phyloP scores from a whole-genome alignment of 2,329 filamentous ascomycete genomes.

The Xylariaceae sp. region DNA sequence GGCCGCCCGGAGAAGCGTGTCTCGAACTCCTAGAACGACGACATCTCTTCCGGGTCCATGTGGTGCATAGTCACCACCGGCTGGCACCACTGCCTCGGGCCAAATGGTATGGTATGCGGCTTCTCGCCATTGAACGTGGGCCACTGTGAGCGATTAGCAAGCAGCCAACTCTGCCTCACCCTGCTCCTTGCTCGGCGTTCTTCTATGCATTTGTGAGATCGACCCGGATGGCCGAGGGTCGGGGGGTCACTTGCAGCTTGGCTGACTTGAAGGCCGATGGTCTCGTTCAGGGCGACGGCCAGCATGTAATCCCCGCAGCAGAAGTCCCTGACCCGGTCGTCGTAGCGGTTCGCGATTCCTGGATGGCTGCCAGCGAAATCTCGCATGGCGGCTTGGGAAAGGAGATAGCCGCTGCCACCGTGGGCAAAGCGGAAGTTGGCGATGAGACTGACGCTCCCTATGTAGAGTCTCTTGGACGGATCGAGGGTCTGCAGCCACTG shows the following conservation, averaged over 20 bases:
- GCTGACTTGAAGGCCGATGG: slow-evolving; percentile 31
- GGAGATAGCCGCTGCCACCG: slow-evolving; percentile 47
- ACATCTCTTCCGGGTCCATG: slow-evolving; percentile 41
- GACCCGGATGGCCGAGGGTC: slow-evolving; percentile 6
- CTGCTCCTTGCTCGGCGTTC: background rate
- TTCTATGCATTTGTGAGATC: no score
- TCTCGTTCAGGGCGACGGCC: slow-evolving; percentile 36
- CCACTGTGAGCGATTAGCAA: slow-evolving; percentile 26
- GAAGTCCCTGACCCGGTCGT: slow-evolving; percentile 29
- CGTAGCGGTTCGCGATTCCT: slow-evolving; percentile 39
- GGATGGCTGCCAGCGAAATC: slow-evolving; percentile 33
- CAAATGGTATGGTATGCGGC: slow-evolving; percentile 40
- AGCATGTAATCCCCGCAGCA: slow-evolving; percentile 49
- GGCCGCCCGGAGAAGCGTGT: slow-evolving; percentile 25
- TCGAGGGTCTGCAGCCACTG: slow-evolving; percentile 40
- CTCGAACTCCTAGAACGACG: slow-evolving; percentile 45
- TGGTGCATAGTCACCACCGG: slow-evolving; percentile 51
- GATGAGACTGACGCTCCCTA: slow-evolving; percentile 41
- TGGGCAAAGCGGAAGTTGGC: slow-evolving; percentile 41
- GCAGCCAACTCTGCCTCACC: slow-evolving; percentile 7
- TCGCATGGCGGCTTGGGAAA: slow-evolving; percentile 45
- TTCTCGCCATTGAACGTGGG: slow-evolving; percentile 51
- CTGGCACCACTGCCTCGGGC: slow-evolving; percentile 44
- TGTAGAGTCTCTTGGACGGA: slow-evolving; percentile 35
- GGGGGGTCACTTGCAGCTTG: slow-evolving; percentile 30